Percentiles rank a stretch among this genome's conserved stretches.
Evolutionary conservation across 352 stramenopile genomes (phyloP).

Genomic region (Pythium aphanidermatum): DNA sequence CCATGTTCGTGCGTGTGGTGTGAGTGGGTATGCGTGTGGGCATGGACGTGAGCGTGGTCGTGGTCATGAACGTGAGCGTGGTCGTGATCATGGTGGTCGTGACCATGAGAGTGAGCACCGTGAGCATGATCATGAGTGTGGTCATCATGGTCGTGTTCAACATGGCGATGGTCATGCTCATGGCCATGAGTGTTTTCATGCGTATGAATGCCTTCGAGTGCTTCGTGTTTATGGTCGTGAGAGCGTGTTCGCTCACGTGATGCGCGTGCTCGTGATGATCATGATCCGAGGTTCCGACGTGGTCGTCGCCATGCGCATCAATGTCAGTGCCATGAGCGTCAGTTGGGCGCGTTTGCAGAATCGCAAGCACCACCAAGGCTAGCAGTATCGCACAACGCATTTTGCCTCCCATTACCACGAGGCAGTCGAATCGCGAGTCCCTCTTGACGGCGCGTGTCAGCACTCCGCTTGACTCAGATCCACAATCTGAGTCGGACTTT

Average conservation of each 20-base stretch:
- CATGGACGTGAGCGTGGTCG: conserved; percentile 15
- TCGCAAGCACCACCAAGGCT: too few relatives aligned
- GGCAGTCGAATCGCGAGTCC: too few relatives aligned
- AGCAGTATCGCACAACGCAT: too few relatives aligned
- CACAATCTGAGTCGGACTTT: too few relatives aligned
- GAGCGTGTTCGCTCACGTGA: too few relatives aligned
- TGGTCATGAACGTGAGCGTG: conserved; percentile 22
- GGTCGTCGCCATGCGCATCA: background rate
- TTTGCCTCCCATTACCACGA: too few relatives aligned
- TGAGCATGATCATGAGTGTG: conserved; percentile 10
- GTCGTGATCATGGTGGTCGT: conserved; percentile 23
- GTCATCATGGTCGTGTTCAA: background rate
- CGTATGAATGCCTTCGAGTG: background rate
- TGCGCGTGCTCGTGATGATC: background rate
- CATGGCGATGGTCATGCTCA: conserved; percentile 4
- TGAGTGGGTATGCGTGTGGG: background rate
- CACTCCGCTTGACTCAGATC: too few relatives aligned
- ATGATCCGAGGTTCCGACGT: too few relatives aligned
- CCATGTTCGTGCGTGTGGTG: background rate
- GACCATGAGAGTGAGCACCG: conserved; percentile 14
- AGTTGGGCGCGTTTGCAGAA: too few relatives aligned
- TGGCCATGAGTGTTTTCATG: background rate
- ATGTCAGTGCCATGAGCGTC: conserved; percentile 1
- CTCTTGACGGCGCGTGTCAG: too few relatives aligned
- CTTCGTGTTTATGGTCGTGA: background rate